Conservation (phyloP, 768 basidiomycete species). For the Leucogyrophana mollusca region DNA sequence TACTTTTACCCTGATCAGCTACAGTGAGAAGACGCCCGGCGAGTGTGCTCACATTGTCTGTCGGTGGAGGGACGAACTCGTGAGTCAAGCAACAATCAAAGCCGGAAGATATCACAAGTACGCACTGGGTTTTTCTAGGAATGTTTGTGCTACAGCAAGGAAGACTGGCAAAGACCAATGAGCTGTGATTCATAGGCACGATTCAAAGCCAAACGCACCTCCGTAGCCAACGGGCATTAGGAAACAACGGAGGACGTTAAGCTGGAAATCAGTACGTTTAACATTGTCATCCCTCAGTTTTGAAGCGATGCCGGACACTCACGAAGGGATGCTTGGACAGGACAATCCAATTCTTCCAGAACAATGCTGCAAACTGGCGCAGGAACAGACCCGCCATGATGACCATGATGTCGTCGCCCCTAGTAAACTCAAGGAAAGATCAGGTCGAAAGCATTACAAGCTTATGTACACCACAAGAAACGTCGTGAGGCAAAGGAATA, state of each 20-base stretch:
- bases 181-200: too few relatives aligned
- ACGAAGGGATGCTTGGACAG: slow-evolving; percentile 66
- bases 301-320: slow-evolving; percentile 20
- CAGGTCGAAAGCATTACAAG: too few relatives aligned
- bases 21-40: not conserved
- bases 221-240: slow-evolving; percentile 66
- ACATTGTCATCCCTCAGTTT: not conserved
- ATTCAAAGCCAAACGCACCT: slow-evolving; percentile 8
- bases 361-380: slow-evolving; percentile 58
- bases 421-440: too few relatives aligned
- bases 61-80: too few relatives aligned
- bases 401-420: not conserved
- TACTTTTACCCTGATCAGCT: slow-evolving; percentile 36
- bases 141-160: slow-evolving; percentile 60
- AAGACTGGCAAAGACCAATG: slow-evolving; percentile 37
- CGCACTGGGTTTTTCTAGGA: slow-evolving; percentile 45
- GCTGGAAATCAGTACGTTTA: slow-evolving; percentile 29
- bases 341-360: slow-evolving; percentile 76
- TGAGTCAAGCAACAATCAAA: too few relatives aligned
- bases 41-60: slow-evolving; percentile 47
- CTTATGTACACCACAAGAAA: too few relatives aligned
- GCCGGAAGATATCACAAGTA: too few relatives aligned
- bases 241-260: slow-evolving; percentile 62
- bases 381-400: slow-evolving; percentile 44
- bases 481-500: too few relatives aligned